Base-by-base conservation (phyloP, 305 asterid genomes). In the Euphrasia arctica region DNA sequence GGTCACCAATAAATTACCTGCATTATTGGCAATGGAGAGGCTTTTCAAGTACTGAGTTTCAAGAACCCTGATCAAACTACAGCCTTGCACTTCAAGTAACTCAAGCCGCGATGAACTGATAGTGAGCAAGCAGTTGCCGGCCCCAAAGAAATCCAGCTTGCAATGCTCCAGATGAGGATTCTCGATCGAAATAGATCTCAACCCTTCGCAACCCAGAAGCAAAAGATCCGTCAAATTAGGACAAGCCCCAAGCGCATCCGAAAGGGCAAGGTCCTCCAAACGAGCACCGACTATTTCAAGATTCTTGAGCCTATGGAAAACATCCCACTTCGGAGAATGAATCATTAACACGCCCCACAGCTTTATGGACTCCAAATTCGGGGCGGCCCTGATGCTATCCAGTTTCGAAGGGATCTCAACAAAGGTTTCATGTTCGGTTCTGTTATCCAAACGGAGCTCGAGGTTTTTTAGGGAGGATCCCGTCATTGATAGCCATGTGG, bases 321-420 rank as follows among this genome's bases (percentile, higher is more conserved):
- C 75, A 54, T 85, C 86, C 99, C 97, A 94, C 45, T 82, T 85
- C 0, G 99, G 99, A 42, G 95, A 64, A 71, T 70, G 55, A 2
- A 84, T 63, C 95, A 93, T 88, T 22, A 85, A 57, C 70, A 94
- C 96, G 9, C 96, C 97, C 99, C 99, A 94, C 36, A 94, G 97
- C 71, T 71, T 88, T 52, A 94, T 78, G 52, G 95, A 88, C 74
- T 90, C 96, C 85, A 94, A 70, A 82, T 90, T 88, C 15, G 54
- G 45, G 0, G 99, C 95, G 14, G 78, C 82, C 39, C 82, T 57
- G 22, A 88, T 76, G 75, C 84, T 79, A 63, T 94, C 95, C 83
- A 94, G 39, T 83, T 90, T 90, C 3, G 95, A 79, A 52, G 86
- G 88, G 12, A 63, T 74, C 27, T 80, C 87, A 11, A 67, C 50